These are phyloP conservation scores for Exserohilum rostratum DNA, from an alignment of 2,329 filamentous ascomycete genomes.

Conservation along the genomic window DNA sequence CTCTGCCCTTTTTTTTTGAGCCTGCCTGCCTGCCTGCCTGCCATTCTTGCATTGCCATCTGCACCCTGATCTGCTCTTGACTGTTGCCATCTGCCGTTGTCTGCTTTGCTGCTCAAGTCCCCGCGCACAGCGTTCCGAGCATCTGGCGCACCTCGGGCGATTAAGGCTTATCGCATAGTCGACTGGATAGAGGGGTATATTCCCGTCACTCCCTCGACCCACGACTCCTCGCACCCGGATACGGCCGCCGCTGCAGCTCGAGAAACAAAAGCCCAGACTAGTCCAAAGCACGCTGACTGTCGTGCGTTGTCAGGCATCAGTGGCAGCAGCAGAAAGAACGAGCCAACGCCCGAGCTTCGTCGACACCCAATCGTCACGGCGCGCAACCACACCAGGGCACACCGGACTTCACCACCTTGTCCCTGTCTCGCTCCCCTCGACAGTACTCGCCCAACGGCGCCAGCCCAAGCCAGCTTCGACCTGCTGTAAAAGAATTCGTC, in stretches of 20 bases:
- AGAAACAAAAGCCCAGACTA: conserved; percentile 12
- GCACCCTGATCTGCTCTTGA: neutral
- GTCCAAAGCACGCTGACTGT: conserved; percentile 17
- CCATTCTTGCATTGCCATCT: too few species aligned
- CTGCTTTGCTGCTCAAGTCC: conserved; percentile 11
- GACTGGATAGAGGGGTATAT: conserved; percentile 29
- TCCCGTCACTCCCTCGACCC: conserved; percentile 13
- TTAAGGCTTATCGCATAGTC: conserved; percentile 43
- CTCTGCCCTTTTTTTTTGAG: neutral
- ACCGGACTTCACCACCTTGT: conserved; percentile 30
- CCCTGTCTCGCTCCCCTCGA: conserved; percentile 31
- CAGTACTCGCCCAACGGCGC: conserved; percentile 31
- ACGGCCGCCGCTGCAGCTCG: conserved; percentile 16
- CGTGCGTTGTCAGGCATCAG: conserved; percentile 42
- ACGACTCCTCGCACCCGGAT: conserved; percentile 2
- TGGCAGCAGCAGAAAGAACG: conserved; percentile 12
- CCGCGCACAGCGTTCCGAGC: conserved; percentile 23
- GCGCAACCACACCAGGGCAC: conserved; percentile 21
- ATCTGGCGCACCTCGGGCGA: conserved; percentile 41
- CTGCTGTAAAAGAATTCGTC: conserved; percentile 27
- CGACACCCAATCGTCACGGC: conserved; percentile 39
- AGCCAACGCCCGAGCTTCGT: conserved; percentile 28
- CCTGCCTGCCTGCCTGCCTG: too few species aligned
- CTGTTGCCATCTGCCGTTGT: neutral
- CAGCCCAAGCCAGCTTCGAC: conserved; percentile 29